Percentiles rank a stretch among this genome's conserved stretches.
Evolutionary conservation across 2,329 filamentous ascomycete genomes (phyloP).

Genomic region (Exophiala spinifera): DNA sequence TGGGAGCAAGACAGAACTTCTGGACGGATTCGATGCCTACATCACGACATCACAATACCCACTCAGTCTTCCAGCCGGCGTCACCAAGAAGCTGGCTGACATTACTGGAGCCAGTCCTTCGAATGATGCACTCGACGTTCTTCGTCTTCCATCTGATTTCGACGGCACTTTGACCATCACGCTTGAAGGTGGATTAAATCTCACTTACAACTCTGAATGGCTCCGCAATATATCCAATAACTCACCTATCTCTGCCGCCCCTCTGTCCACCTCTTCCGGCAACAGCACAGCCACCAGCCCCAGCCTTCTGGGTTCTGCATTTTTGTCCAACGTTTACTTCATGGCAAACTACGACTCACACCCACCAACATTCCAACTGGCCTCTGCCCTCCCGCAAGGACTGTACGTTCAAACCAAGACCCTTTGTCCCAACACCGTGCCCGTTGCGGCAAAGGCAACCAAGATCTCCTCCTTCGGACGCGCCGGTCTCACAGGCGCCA

Average conservation of each 20-base stretch:
- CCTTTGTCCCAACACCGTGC: slow-evolving; percentile 39
- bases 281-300: slow-evolving; percentile 27
- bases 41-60: slow-evolving; percentile 44
- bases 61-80: slow-evolving; percentile 39
- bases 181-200: slow-evolving; percentile 39
- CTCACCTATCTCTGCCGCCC: slow-evolving; percentile 26
- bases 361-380: slow-evolving; percentile 39
- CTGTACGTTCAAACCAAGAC: slow-evolving; percentile 42
- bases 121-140: slow-evolving; percentile 26
- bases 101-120: slow-evolving; percentile 31
- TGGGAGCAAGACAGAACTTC: slow-evolving; percentile 20
- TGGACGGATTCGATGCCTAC: slow-evolving; percentile 40
- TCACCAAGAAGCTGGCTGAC: slow-evolving; percentile 41
- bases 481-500: slow-evolving; percentile 26
- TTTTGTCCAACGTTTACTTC: slow-evolving; percentile 44
- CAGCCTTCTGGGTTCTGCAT: slow-evolving; percentile 39
- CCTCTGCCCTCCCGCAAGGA: slow-evolving; percentile 38
- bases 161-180: slow-evolving; percentile 41
- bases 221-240: slow-evolving; percentile 35
- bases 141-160: slow-evolving; percentile 38
- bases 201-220: slow-evolving; percentile 39
- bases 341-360: slow-evolving; percentile 43
- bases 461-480: slow-evolving; percentile 17
- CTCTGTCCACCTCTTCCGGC: slow-evolving; percentile 30
- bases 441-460: slow-evolving; percentile 31